Evolutionary conservation across 2,329 filamentous ascomycete species (phyloP).

Genomic region (Diaporthe australafricana): DNA sequence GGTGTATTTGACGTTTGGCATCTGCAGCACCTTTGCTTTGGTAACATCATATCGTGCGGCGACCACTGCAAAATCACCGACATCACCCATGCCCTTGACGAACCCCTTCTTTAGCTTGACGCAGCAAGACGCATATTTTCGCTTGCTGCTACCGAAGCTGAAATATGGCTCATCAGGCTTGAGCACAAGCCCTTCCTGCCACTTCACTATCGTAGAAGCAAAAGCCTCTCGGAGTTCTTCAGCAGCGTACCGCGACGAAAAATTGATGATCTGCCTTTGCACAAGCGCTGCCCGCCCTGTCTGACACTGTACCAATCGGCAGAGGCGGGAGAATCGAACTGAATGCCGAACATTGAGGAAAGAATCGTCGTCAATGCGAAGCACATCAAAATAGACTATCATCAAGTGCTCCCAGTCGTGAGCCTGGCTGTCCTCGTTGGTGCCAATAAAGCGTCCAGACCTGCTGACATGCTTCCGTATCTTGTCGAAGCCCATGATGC

Average conservation of each 20-base stretch:
- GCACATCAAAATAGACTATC: constrained; percentile 71
- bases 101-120: constrained; percentile 94
- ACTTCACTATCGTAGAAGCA: constrained; percentile 71
- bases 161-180: constrained; percentile 88
- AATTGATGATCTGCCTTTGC: constrained; percentile 75
- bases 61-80: constrained; percentile 84
- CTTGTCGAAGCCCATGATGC: constrained; percentile 81
- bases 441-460: constrained; percentile 77
- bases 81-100: constrained; percentile 80
- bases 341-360: constrained; percentile 65
- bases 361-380: constrained; percentile 66
- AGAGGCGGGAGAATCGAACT: constrained; percentile 70
- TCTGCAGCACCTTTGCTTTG: constrained; percentile 65
- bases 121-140: constrained; percentile 61
- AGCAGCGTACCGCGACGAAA: constrained; percentile 63
- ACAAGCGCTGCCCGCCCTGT: constrained; percentile 76
- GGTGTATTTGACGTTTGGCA: constrained; percentile 76
- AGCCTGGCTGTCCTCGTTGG: constrained; percentile 74
- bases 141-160: constrained; percentile 54
- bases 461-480: constrained; percentile 84
- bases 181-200: constrained; percentile 83
- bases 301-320: constrained; percentile 61
- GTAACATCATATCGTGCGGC: constrained; percentile 78
- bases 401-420: constrained; percentile 67
- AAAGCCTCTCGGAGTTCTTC: constrained; percentile 72